phyloP scores from a whole-genome alignment of 2,329 filamentous ascomycete species.

The Ambrosiella cleistominuta region DNA sequence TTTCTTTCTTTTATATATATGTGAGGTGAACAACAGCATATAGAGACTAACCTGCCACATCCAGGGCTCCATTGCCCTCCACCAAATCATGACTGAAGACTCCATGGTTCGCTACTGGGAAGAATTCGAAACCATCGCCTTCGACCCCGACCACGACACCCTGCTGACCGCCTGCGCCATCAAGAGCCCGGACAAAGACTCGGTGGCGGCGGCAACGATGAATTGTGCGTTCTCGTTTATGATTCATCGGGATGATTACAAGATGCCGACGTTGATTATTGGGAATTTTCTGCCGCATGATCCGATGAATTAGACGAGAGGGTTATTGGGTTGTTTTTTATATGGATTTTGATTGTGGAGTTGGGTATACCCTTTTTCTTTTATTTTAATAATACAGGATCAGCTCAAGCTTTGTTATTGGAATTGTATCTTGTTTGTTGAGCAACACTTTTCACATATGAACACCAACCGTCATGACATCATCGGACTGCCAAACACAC shows the following conservation, averaged over 20 bases:
- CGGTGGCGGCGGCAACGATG: slow-evolving; percentile 51
- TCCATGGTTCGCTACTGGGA: slow-evolving; percentile 97
- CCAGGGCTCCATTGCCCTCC: slow-evolving; percentile 82
- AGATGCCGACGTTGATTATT: slow-evolving; percentile 87
- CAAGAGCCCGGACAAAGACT: slow-evolving; percentile 56
- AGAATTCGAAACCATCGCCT: slow-evolving; percentile 94
- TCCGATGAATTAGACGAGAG: slow-evolving; percentile 21
- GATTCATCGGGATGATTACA: slow-evolving; percentile 83
- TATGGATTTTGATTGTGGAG: not conserved
- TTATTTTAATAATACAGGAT: too few relatives aligned
- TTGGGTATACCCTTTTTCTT: not conserved
- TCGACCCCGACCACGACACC: slow-evolving; percentile 84
- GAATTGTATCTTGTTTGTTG: too few relatives aligned
- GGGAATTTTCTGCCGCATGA: slow-evolving; percentile 92
- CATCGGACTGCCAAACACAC: too few relatives aligned
- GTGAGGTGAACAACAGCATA: too few relatives aligned
- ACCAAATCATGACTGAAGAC: slow-evolving; percentile 90
- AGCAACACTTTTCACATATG: too few relatives aligned
- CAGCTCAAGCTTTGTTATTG: too few relatives aligned
- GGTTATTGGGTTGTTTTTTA: not conserved
- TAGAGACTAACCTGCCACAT: slow-evolving; percentile 1
- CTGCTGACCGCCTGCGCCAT: slow-evolving; percentile 85
- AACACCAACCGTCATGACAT: too few relatives aligned
- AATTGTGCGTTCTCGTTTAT: slow-evolving; percentile 97
- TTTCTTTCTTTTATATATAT: not conserved